Evolutionary conservation across 495 filamentous ascomycete species (phyloP), one percentile per base, ranked within the genome.

Genomic region (Melanomma pulvis-pyrius): DNA sequence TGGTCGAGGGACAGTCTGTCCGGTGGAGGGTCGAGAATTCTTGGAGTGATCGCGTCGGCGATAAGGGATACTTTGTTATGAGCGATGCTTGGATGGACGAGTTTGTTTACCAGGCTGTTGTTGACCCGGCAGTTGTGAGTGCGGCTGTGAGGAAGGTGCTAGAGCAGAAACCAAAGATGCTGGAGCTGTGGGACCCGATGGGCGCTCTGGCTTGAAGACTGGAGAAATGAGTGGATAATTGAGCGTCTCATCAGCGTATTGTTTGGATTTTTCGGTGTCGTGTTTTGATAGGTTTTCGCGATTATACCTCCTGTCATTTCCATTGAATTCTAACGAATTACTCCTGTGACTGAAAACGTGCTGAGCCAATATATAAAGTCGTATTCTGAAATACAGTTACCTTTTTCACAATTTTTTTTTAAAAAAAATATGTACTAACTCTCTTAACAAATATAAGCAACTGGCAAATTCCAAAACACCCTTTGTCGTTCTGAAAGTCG

Each of bases 171-270:
- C 84, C 91, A 3, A 84, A 86, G 56, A 84, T 90, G 41, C 76
- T 96, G 63, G 87, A 89, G 17, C 74, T 91, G 47, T 96, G 92
- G 92, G 92, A 96, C 82, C 91, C 92, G 0, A 91, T 96, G 90
- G 92, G 92, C 13, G 84, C 87, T 21, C 76, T 96, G 73, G 91
- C 92, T 70, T 93, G 41, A 57, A n/a, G 5, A 21, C 17, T 7
- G 28, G 41, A 59, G 5, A 17, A 3, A 25, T 11, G 26, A 28
- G 15, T 22, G 22, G 21, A 8, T 60, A 17, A 41, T 41, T 8
- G 57, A 8, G 41, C 22, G 24, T 47, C 39, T 25, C 8, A n/a
- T n/a, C n/a, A n/a, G n/a, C n/a, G n/a, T n/a, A n/a, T n/a, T n/a
- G n/a, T n/a, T n/a, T n/a, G n/a, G 32, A 6, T 6, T 36, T 36